phyloP scores from a whole-genome alignment of 805 yeast species.

The Pichia cephalocereana region DNA sequence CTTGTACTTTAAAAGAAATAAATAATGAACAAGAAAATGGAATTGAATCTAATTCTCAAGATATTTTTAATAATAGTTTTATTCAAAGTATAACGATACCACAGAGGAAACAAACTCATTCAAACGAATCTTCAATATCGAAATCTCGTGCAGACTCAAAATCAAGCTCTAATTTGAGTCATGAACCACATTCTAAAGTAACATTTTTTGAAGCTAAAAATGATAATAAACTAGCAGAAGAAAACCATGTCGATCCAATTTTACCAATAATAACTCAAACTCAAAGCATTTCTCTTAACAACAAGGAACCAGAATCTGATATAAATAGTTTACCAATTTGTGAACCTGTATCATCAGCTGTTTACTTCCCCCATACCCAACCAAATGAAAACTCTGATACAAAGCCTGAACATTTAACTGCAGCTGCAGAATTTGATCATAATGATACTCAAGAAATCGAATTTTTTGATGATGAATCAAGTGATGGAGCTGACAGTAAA shows the following conservation, averaged over 20 bases:
- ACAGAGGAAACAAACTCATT: not conserved
- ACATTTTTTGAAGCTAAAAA: too few relatives aligned
- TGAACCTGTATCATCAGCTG: constrained; percentile 62
- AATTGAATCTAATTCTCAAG: not conserved
- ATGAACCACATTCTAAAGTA: too few relatives aligned
- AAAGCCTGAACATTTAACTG: constrained; percentile 35
- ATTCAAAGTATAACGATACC: too few relatives aligned
- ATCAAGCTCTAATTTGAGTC: not conserved
- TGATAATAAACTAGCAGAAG: too few relatives aligned
- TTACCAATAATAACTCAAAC: too few relatives aligned
- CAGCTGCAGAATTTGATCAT: constrained; percentile 40
- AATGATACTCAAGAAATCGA: constrained; percentile 7
- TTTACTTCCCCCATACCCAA: constrained; percentile 61
- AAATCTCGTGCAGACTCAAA: not conserved
- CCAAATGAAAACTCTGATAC: constrained; percentile 15
- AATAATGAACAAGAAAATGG: not conserved
- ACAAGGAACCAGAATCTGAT: not conserved
- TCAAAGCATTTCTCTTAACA: not conserved
- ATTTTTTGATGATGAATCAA: not conserved
- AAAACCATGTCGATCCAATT: too few relatives aligned
- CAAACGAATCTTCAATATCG: not conserved
- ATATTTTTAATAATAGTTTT: too few relatives aligned
- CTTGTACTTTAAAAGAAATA: constrained; percentile 1
- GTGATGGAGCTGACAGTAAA: not conserved
- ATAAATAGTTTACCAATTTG: constrained; percentile 20